Conservation (phyloP, 208 protist genomes). For the Wallacemonas collosoma region DNA sequence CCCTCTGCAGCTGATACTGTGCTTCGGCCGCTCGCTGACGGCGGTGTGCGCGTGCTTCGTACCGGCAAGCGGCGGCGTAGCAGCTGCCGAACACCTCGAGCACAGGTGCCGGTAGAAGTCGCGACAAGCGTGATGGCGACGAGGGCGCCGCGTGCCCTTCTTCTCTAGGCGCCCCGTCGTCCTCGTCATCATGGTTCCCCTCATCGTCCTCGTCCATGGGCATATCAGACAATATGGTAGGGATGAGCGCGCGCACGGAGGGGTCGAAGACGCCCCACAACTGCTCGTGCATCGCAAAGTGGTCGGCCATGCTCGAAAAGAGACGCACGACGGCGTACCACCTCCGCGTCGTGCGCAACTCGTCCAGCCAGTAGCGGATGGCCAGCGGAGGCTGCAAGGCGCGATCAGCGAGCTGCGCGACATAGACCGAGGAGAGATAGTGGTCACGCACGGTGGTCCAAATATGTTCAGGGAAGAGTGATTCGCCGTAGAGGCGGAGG, state of each 20-base stretch:
- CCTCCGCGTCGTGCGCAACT: slow-evolving; percentile 29
- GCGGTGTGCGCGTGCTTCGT: slow-evolving; percentile 24
- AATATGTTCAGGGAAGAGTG: slow-evolving; percentile 54
- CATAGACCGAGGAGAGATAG: slow-evolving; percentile 45
- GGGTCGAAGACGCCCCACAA: slow-evolving; percentile 38
- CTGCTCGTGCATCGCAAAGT: slow-evolving; percentile 27
- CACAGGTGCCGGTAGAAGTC: slow-evolving; percentile 22
- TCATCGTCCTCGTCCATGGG: not conserved
- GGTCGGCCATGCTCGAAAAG: slow-evolving; percentile 39
- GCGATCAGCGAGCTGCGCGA: slow-evolving; percentile 46
- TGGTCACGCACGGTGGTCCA: slow-evolving; percentile 37
- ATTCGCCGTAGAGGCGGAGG: slow-evolving; percentile 53
- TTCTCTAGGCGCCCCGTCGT: not conserved
- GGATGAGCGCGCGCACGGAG: slow-evolving; percentile 27
- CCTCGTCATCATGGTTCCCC: not conserved
- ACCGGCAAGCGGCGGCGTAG: slow-evolving; percentile 38
- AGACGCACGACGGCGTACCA: slow-evolving; percentile 42
- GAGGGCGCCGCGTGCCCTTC: slow-evolving; percentile 1
- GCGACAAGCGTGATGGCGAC: no score
- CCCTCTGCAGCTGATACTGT: not conserved
- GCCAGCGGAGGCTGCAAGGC: slow-evolving; percentile 60
- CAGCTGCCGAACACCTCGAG: slow-evolving; percentile 57
- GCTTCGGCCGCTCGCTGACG: slow-evolving; percentile 8
- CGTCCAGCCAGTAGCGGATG: slow-evolving; percentile 51
- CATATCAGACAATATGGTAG: not conserved